Evolutionary conservation across 805 yeast species (phyloP), one percentile per base, ranked within the genome.

Genomic region (Barnettozyma siamensis): DNA sequence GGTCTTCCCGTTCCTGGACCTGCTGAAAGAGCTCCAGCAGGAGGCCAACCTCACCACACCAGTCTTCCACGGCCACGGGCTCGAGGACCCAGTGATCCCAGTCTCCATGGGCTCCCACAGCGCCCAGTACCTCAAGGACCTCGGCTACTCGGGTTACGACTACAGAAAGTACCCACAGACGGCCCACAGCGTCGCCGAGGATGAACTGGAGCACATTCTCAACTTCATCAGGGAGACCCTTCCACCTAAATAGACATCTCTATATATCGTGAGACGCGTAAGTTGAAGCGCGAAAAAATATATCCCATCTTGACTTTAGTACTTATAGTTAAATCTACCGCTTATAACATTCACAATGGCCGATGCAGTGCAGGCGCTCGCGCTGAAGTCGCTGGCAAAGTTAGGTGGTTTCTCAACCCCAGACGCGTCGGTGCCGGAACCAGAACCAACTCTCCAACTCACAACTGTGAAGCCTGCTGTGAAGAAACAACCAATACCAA

Each of bases 61-160:
- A 1, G 66, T 87, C 7, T 87, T 88, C 65, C 85, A 86, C 51
- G 95, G 93, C 7, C 97, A 91, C 60, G 98, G 99, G 26, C 77
- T 78, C 5, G 62, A 57, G 3, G 98, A 91, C 58, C 83, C 83
- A 1, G 67, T 89, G 4, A 75, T 91, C 10, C 43, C 45, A 8
- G 64, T 59, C 12, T 15, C 31, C 16, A 39, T 47, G 17, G 50
- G 62, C 7, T 59, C 48, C 19, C 80, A 76, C 3, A 55, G 64
- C 2, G 50, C 60, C 12, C 72, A 74, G 6, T 67, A 73, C 29
- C 75, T 75, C 59, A 59, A 21, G 11, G 41, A 69, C 47, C 53
- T 78, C 31, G 86, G 83, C 0, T 64, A 71, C 50, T 59, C 58
- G 11, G 56, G 70, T 17, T 72, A 70, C 46, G 55, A 63, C 23